Evolutionary conservation across 225 moss, liverwort and hornwort genomes (phyloP).

Genomic region (Polytrichum formosum): DNA sequence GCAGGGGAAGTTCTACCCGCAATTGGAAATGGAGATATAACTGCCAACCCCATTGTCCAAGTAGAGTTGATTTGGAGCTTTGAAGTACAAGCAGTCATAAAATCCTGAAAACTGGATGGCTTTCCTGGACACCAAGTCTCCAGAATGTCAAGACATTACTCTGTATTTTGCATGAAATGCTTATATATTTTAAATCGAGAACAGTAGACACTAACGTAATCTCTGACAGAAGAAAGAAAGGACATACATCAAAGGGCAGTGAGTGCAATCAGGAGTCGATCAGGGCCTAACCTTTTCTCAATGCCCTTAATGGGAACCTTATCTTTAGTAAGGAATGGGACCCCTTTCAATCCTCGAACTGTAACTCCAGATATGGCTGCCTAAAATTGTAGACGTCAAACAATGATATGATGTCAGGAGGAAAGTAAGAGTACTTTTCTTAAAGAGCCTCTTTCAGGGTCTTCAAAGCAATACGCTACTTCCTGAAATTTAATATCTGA

Average conservation of each 20-base stretch:
- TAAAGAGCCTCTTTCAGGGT: too few relatives aligned
- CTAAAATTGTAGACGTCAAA: conserved; percentile 25
- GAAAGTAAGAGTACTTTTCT: too few relatives aligned
- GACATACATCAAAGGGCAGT: too few relatives aligned
- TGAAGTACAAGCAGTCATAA: conserved; percentile 57
- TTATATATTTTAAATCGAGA: too few relatives aligned
- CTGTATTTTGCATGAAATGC: too few relatives aligned
- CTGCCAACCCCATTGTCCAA: conserved; percentile 64
- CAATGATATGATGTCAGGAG: not conserved
- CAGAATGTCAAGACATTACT: not conserved
- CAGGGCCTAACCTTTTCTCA: conserved; percentile 46
- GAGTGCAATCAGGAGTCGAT: too few relatives aligned
- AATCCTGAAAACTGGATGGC: conserved; percentile 50
- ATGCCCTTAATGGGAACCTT: conserved; percentile 48
- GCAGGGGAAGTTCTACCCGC: conserved; percentile 29
- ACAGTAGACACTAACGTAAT: too few relatives aligned
- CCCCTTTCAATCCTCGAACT: conserved; percentile 67
- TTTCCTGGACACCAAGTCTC: conserved; percentile 37
- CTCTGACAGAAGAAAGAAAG: too few relatives aligned
- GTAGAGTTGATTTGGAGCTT: conserved; percentile 52
- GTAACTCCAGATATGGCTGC: conserved; percentile 59
- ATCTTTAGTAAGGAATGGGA: conserved; percentile 54
- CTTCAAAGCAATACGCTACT: too few relatives aligned
- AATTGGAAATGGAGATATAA: conserved; percentile 48
- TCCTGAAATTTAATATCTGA: too few relatives aligned